These are phyloP conservation scores for Lomentospora prolificans DNA, from an alignment of 2,329 filamentous ascomycete genomes.

Conservation along the genomic window DNA sequence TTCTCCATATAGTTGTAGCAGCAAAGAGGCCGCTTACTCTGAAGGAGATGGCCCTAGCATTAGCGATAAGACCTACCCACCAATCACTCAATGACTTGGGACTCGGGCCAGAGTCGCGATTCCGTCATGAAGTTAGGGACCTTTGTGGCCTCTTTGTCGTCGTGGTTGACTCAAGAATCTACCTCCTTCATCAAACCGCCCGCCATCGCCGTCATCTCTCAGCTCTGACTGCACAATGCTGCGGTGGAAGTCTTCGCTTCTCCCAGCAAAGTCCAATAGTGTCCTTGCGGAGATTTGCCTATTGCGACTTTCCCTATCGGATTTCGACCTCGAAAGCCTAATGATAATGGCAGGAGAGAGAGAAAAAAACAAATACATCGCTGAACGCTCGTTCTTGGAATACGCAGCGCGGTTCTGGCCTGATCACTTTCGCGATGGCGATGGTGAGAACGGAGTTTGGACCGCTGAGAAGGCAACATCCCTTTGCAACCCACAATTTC, in stretches of 20 bases:
- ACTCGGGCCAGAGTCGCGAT: constrained; percentile 1
- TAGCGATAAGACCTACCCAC: constrained; percentile 5
- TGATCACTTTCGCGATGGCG: too few relatives aligned
- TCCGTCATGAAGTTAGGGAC: constrained; percentile 13
- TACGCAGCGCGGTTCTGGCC: too few relatives aligned
- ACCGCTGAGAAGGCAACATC: too few relatives aligned
- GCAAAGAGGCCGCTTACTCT: constrained; percentile 16
- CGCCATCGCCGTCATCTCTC: background rate
- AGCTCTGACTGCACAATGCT: background rate
- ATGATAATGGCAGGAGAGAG: too few relatives aligned
- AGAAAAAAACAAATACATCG: too few relatives aligned
- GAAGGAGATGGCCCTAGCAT: constrained; percentile 15
- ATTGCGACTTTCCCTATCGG: too few relatives aligned
- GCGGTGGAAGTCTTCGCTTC: background rate
- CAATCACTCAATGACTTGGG: background rate
- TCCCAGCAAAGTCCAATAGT: too few relatives aligned
- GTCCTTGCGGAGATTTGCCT: too few relatives aligned
- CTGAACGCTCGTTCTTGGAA: too few relatives aligned
- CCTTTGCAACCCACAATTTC: too few relatives aligned
- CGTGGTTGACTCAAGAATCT: constrained; percentile 15
- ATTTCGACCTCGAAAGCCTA: too few relatives aligned
- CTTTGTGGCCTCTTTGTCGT: constrained; percentile 23
- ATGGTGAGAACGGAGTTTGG: too few relatives aligned
- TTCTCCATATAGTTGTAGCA: constrained; percentile 17
- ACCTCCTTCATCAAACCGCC: constrained; percentile 21